A percentile compares a stretch with the other conserved stretches of the same genome.
Conservation (phyloP, 1,139 yeast species). For the Suzukiozyma palmioleophila region DNA sequence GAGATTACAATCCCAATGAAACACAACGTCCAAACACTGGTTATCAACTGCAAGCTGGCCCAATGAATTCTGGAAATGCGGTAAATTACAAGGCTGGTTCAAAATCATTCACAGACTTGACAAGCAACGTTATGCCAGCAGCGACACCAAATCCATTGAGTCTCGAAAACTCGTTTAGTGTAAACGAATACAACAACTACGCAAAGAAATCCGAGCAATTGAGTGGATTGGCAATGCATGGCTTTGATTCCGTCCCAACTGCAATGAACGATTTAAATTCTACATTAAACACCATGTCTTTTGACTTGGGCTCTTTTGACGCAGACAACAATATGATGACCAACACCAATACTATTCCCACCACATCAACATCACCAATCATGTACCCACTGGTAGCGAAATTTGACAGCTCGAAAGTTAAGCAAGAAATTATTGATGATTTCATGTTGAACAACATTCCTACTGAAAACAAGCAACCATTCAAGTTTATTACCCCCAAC, state of each 20-base stretch:
- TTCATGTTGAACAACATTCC: conserved; percentile 37
- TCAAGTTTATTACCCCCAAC: conserved; percentile 15
- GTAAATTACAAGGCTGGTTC: neutral
- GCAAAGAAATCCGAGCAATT: neutral
- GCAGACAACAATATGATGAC: neutral
- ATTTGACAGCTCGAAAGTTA: conserved; percentile 27
- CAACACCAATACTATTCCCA: neutral
- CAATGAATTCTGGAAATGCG: neutral
- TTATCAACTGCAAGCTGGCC: neutral
- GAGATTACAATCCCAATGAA: neutral
- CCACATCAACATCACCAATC: conserved; percentile 2
- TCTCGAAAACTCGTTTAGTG: neutral
- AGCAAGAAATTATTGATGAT: conserved; percentile 41
- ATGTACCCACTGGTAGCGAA: neutral
- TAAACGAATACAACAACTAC: neutral
- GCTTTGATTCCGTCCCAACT: neutral
- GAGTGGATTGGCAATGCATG: neutral
- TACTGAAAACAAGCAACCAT: conserved; percentile 5
- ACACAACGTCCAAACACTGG: neutral
- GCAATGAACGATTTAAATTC: conserved; percentile 8
- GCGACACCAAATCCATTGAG: neutral
- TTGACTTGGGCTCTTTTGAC: neutral
- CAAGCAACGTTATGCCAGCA: neutral
- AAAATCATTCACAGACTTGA: neutral
- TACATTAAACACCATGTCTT: neutral